Percentiles rank a stretch among this genome's conserved stretches.
Evolutionary conservation across 306 rosid genomes (phyloP).

Genomic region (Casuarina cunninghamiana): DNA sequence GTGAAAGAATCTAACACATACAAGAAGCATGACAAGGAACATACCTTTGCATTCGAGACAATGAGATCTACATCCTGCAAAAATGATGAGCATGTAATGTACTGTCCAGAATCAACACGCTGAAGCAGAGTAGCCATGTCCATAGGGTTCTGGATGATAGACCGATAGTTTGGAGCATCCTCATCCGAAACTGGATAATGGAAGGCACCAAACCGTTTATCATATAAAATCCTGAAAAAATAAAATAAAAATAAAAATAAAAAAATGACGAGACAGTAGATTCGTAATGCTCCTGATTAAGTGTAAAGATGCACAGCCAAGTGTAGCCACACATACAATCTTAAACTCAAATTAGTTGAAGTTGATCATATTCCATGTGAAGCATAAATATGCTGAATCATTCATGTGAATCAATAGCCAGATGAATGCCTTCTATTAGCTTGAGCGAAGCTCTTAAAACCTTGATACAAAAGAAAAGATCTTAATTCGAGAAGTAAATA

Average conservation of each 20-base stretch:
- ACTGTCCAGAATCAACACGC: slow-evolving; percentile 87
- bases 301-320: not conserved
- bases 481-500: not conserved
- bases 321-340: not conserved
- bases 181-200: slow-evolving; percentile 94
- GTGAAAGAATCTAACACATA: not conserved
- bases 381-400: not conserved
- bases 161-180: slow-evolving; percentile 95
- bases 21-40: slow-evolving; percentile 13
- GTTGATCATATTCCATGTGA: not conserved
- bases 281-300: not conserved
- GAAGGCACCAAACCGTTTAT: slow-evolving; percentile 88
- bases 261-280: not conserved
- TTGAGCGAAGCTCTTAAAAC: not conserved
- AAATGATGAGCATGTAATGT: slow-evolving; percentile 70
- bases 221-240: slow-evolving; percentile 81
- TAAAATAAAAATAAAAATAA: not conserved
- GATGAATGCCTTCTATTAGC: not conserved
- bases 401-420: not conserved
- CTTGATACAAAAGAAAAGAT: not conserved
- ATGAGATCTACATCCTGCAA: slow-evolving; percentile 85
- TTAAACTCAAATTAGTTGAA: not conserved
- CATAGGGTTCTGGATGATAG: slow-evolving; percentile 91
- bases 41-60: slow-evolving; percentile 91
- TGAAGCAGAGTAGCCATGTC: slow-evolving; percentile 84